Evolutionary conservation across 768 basidiomycete species (phyloP), one percentile per base, ranked within the genome.

Genomic region (Leccinum fibrillosum): DNA sequence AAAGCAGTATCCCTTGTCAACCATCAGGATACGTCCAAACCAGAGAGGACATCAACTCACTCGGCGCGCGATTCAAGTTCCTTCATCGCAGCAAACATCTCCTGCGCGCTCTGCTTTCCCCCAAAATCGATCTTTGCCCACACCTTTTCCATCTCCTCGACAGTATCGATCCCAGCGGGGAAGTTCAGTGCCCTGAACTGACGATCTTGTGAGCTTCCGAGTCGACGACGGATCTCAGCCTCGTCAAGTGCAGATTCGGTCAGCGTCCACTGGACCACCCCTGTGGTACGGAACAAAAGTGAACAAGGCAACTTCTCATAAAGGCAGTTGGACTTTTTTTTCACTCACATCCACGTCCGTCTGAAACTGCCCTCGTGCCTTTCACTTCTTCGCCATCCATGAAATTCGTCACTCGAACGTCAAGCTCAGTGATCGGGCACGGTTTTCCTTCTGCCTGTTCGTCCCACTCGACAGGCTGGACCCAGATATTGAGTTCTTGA

Each of bases 241-340:
- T 69, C 67, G 4, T 67, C 67, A 12, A 70, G 63, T 8, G 59
- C 67, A 7, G 80, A 75, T 19, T 75, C 77, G 0, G 73, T 71
- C 44, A 92, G 73, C 37, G 76, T 75, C 78, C 86, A 93, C 12
- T 81, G 77, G 21, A 86, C 62, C 1, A 76, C 77, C 89, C 89
- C 90, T 92, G 44, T 44, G 45, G 57, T 10, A 34, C 7, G 25
- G 19, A 54, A 25, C 25, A 49, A 53, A 13, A 23, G 53, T 54
- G 58, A 62, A 53, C 10, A 5, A 49, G 4, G 6, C 21, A 17
- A 12, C 17, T 5, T 39, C 17, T 39, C 10, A 2, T 13, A 11
- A 3, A n/a, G 25, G 21, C 5, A 30, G 1, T 8, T 5, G n/a
- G 9, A 35, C 32, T 32, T 32, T 42, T 32, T 4, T 32, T 4